phyloP scores from a whole-genome alignment of 2,329 filamentous ascomycete species.

The Epichloe festucae region DNA sequence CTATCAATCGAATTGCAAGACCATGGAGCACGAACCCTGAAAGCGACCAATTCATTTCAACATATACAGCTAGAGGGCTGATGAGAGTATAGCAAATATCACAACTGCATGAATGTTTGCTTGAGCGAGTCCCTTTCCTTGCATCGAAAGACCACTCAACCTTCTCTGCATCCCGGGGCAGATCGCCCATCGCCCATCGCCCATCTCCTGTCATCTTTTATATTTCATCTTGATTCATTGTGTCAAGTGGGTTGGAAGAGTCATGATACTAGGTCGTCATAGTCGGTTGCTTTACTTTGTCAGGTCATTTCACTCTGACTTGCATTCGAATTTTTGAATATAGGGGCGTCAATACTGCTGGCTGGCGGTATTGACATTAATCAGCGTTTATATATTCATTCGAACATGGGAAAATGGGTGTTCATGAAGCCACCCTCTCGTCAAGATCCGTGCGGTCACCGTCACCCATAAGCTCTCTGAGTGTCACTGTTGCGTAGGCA shows the following conservation, averaged over 20 bases:
- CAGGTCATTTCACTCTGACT: background rate
- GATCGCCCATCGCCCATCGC: background rate
- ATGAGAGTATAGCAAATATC: background rate
- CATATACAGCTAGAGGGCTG: background rate
- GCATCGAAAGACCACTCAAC: background rate
- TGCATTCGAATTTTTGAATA: background rate
- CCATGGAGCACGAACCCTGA: background rate
- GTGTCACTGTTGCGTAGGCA: conserved; percentile 74
- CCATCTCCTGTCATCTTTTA: background rate
- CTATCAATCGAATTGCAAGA: background rate
- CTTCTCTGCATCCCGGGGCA: background rate
- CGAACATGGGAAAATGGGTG: background rate
- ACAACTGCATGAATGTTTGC: conserved; percentile 1
- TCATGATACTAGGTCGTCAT: background rate
- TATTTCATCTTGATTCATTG: background rate
- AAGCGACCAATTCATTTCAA: background rate
- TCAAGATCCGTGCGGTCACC: conserved; percentile 22
- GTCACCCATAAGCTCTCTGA: conserved; percentile 59
- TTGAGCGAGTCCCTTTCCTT: background rate
- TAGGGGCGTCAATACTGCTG: background rate
- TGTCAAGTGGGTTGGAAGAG: background rate
- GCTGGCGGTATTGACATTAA: conserved; percentile 1
- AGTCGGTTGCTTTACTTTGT: background rate
- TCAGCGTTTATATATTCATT: background rate
- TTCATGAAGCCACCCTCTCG: background rate